Evolutionary conservation across 352 stramenopile genomes (phyloP).

Genomic region (Discostella stelligera): DNA sequence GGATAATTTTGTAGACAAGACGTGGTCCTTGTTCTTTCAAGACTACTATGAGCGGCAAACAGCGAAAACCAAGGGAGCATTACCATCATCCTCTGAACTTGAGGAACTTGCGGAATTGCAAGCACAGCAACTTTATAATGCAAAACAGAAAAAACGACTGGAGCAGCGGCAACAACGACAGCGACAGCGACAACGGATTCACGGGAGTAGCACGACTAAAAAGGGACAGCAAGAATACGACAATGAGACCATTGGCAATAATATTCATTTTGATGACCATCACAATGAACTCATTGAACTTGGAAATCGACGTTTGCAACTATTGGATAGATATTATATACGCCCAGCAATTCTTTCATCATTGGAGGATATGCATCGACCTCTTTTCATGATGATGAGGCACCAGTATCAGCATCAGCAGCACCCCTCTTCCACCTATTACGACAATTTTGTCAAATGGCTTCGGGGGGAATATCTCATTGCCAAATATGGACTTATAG

Average conservation of each 20-base stretch:
- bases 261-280: background rate
- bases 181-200: constrained; percentile 1
- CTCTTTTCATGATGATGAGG: constrained; percentile 27
- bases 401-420: background rate
- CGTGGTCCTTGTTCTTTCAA: background rate
- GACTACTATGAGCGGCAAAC: background rate
- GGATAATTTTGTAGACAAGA: constrained; percentile 8
- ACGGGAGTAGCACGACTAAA: background rate
- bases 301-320: constrained; percentile 29
- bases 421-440: background rate
- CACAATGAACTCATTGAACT: constrained; percentile 18
- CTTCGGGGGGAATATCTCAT: constrained; percentile 65
- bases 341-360: constrained; percentile 53
- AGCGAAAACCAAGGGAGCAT: background rate
- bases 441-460: constrained; percentile 66
- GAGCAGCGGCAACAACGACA: background rate
- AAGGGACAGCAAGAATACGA: background rate
- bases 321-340: constrained; percentile 57
- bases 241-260: background rate
- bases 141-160: background rate
- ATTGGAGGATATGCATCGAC: constrained; percentile 48
- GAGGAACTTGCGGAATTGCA: background rate
- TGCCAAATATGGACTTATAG: constrained; percentile 53
- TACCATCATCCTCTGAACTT: background rate
- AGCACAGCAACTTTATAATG: background rate